Percentiles rank a stretch among this genome's conserved stretches.
phyloP scores from a whole-genome alignment of 257 asterid species.

The Nyctanthes arbortristis region DNA sequence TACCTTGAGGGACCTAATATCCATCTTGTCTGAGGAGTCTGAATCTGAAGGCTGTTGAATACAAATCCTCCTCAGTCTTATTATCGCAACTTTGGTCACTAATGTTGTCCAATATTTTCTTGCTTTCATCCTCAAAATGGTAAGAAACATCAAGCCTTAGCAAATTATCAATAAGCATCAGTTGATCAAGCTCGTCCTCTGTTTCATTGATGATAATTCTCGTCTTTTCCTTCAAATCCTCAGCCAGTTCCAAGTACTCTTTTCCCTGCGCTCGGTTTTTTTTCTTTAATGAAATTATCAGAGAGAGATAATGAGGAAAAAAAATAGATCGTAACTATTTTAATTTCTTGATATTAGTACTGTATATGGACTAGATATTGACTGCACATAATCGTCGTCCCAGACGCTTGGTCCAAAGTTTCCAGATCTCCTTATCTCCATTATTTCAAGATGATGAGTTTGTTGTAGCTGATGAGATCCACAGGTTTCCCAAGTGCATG shows the following conservation, averaged over 20 bases:
- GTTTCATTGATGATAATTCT: too few species aligned
- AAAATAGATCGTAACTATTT: not conserved
- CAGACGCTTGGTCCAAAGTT: too few species aligned
- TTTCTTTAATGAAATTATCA: not conserved
- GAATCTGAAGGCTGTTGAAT: too few species aligned
- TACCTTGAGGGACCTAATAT: slow-evolving; percentile 30
- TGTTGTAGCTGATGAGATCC: too few species aligned
- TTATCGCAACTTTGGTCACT: not conserved
- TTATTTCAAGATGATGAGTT: too few species aligned
- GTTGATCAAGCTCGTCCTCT: too few species aligned
- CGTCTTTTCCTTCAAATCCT: too few species aligned
- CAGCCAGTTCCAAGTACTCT: too few species aligned
- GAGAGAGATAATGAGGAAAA: not conserved
- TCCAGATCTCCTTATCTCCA: slow-evolving; percentile 40
- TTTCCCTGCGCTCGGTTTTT: slow-evolving; percentile 10
- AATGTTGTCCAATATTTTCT: slow-evolving; percentile 15
- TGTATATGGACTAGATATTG: slow-evolving; percentile 27
- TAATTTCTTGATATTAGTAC: slow-evolving; percentile 27
- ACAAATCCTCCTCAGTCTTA: slow-evolving; percentile 5
- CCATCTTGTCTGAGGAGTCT: slow-evolving; percentile 37
- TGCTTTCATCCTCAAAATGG: slow-evolving; percentile 34
- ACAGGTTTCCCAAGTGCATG: too few species aligned
- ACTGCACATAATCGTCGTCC: too few species aligned
- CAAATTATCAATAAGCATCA: too few species aligned
- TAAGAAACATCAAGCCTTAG: slow-evolving; percentile 45